Evolutionary conservation across 441 rosid species (phyloP).

Genomic region (Jatropha podagrica): DNA sequence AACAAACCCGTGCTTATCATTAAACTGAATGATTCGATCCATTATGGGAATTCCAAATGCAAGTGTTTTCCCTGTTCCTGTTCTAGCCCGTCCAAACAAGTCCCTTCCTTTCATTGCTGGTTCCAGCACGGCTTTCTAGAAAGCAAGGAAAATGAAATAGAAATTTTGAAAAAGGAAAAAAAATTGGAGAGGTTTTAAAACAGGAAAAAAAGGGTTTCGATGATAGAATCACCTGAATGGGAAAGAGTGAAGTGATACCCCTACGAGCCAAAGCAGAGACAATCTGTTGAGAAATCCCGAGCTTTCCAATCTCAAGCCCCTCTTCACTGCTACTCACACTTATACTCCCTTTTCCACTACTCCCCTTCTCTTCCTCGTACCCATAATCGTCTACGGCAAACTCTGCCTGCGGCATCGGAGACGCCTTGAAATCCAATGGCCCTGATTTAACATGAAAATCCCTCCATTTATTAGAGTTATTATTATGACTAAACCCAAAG

Average conservation of each 20-base stretch:
- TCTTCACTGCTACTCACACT: conserved; percentile 32
- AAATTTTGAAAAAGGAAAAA: neutral
- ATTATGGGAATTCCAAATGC: conserved; percentile 95
- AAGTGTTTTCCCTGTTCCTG: conserved; percentile 98
- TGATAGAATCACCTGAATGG: conserved; percentile 61
- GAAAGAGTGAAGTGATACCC: conserved; percentile 73
- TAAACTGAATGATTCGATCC: conserved; percentile 73
- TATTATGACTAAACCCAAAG: conserved; percentile 10
- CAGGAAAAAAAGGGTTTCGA: neutral
- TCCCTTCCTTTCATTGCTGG: conserved; percentile 97
- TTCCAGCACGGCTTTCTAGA: conserved; percentile 79
- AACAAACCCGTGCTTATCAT: conserved; percentile 83
- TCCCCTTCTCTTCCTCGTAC: conserved; percentile 38
- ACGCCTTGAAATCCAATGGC: conserved; percentile 45
- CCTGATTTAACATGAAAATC: conserved; percentile 53
- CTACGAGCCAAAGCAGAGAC: conserved; percentile 48
- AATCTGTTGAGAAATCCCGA: conserved; percentile 57
- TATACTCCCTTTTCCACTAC: conserved; percentile 10
- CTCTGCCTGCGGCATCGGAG: conserved; percentile 37
- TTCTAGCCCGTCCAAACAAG: conserved; percentile 91
- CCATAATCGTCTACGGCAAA: conserved; percentile 43
- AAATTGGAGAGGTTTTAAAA: neutral
- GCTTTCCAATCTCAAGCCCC: conserved; percentile 70
- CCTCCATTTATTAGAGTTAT: conserved; percentile 22
- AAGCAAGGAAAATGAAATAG: neutral